Percentiles rank a stretch among this genome's conserved stretches.
Conservation (phyloP, 805 yeast genomes). For the Starmerella bombi region DNA sequence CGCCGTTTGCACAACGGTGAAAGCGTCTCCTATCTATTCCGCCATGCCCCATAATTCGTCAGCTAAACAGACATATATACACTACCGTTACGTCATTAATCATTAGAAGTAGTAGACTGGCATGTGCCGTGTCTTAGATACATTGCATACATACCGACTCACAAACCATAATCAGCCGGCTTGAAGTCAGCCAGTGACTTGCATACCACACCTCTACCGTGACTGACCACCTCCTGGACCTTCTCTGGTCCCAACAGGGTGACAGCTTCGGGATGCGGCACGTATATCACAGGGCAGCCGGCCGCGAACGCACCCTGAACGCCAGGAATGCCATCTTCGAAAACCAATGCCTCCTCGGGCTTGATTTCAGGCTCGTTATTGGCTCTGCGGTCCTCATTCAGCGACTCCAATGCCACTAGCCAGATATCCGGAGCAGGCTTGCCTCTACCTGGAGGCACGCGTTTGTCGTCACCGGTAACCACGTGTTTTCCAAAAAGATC, state of each 20-base stretch:
- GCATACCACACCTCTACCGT: slow-evolving; percentile 43
- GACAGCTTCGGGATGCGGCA: slow-evolving; percentile 69
- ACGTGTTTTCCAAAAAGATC: slow-evolving; percentile 51
- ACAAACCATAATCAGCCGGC: slow-evolving; percentile 29
- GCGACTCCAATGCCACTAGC: slow-evolving; percentile 58
- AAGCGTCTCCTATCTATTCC: slow-evolving; percentile 74
- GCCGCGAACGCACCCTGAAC: slow-evolving; percentile 72
- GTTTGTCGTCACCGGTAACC: slow-evolving; percentile 78
- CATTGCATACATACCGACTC: no score
- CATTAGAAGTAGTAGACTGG: no score
- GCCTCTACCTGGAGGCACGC: slow-evolving; percentile 75
- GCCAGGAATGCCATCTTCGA: slow-evolving; percentile 94
- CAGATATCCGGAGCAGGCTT: slow-evolving; percentile 93
- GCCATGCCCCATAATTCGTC: slow-evolving; percentile 20
- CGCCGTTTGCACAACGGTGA: slow-evolving; percentile 96
- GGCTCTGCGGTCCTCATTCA: slow-evolving; percentile 43
- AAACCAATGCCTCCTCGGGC: slow-evolving; percentile 72
- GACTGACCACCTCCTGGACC: slow-evolving; percentile 34
- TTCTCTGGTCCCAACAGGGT: slow-evolving; percentile 41
- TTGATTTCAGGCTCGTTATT: slow-evolving; percentile 36
- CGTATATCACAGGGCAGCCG: slow-evolving; percentile 83
- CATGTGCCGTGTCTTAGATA: no score
- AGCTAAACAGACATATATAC: no score
- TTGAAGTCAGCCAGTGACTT: slow-evolving; percentile 42
- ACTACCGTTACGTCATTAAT: no score